Evolutionary conservation across 257 asterid species (phyloP), one percentile per base, ranked within the genome.

Genomic region (Verbena officinalis): DNA sequence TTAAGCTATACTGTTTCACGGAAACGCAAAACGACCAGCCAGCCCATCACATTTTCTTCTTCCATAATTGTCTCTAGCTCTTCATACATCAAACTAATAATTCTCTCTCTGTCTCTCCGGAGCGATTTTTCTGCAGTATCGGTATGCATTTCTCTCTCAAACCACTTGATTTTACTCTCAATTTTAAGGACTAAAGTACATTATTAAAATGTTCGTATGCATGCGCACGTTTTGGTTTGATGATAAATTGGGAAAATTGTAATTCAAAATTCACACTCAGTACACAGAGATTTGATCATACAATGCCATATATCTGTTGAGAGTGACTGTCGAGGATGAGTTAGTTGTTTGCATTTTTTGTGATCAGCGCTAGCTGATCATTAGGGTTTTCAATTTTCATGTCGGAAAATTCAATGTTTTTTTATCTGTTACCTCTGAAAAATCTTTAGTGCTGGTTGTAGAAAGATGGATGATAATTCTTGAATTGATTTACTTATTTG

Each of bases 1-100:
- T 56, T 50, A 62, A 61, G 79, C 68, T 34, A 21, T 65, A 73
- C 78, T 55, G 76, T 54, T 73, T 40, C 8, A 16, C 30, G 16
- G 57, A 55, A 71, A 61, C 42, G 59, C 27, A 36, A 12, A 64
- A 45, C 54, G 21, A 44, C 7, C 24, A 55, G 20, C 14, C 20
- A n/a, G n/a, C n/a, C 56, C 73, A 27, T 24, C 69, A 61, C 70
- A 55, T 66, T 13, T 54, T 12, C 21, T 16, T 45, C 22, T 46
- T 30, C 45, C 24, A 36, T 34, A 20, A 30, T 50, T 44, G 5
- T 52, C 69, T 77, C 71, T n/a, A n/a, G n/a, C n/a, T 61, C 17
- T 16, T 52, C 67, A n/a, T 21, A 50, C 21, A 60, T 55, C 65
- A 55, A 42, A 59, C 71, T 51, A 11, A 20, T 17, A 53, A 16